Evolutionary conservation across 2,329 filamentous ascomycete genomes (phyloP).

Genomic region (Elsinoe arachidis): DNA sequence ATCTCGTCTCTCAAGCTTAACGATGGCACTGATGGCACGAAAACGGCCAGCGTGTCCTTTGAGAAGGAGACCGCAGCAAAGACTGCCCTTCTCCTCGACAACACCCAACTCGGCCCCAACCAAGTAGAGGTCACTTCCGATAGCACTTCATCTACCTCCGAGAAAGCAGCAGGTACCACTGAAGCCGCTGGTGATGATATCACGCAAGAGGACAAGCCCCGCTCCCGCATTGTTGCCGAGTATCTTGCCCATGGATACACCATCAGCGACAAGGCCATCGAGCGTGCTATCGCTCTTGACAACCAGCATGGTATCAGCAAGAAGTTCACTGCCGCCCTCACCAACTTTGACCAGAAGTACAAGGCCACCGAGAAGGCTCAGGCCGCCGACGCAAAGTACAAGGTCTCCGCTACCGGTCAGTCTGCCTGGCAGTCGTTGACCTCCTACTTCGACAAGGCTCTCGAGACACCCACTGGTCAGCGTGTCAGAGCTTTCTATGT

Average conservation of each 20-base stretch:
- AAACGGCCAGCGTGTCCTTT: slow-evolving; percentile 87
- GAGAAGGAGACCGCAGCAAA: slow-evolving; percentile 96
- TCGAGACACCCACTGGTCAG: slow-evolving; percentile 77
- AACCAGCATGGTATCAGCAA: slow-evolving; percentile 76
- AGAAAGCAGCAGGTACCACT: slow-evolving; percentile 48
- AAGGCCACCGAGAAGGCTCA: slow-evolving; percentile 81
- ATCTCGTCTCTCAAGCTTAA: slow-evolving; percentile 75
- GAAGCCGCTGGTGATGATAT: slow-evolving; percentile 58
- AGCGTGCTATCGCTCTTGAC: slow-evolving; percentile 80
- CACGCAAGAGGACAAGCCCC: slow-evolving; percentile 93
- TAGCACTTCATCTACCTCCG: slow-evolving; percentile 54
- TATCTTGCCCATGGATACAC: slow-evolving; percentile 94
- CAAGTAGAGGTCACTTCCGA: slow-evolving; percentile 71
- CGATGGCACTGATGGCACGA: slow-evolving; percentile 49
- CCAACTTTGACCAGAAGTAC: slow-evolving; percentile 73
- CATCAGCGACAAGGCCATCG: slow-evolving; percentile 66
- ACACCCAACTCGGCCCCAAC: slow-evolving; percentile 76
- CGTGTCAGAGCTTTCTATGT: slow-evolving; percentile 83
- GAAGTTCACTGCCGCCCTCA: slow-evolving; percentile 69
- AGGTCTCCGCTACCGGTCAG: slow-evolving; percentile 65
- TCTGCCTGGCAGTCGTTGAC: slow-evolving; percentile 58
- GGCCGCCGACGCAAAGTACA: slow-evolving; percentile 75
- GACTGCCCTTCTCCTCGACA: slow-evolving; percentile 92
- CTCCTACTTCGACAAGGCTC: slow-evolving; percentile 93
- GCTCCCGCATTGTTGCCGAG: slow-evolving; percentile 85